phyloP scores from a whole-genome alignment of 129 eudicot species.

The Flaveria sonorensis region DNA sequence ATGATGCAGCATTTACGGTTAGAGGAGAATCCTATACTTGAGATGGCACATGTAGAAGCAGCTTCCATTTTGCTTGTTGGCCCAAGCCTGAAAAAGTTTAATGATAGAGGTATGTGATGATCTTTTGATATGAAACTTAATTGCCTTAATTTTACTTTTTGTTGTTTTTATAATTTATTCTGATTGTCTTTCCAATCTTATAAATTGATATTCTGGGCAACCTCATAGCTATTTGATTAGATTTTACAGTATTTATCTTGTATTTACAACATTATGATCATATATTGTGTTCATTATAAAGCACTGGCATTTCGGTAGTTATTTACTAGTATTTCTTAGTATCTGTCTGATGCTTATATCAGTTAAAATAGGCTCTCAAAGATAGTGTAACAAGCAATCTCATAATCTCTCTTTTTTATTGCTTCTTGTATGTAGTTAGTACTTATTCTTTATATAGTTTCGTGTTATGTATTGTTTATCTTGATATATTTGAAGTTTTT shows the following conservation, averaged over 20 bases:
- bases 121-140: slow-evolving; percentile 19
- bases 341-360: not conserved
- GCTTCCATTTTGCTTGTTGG: slow-evolving; percentile 96
- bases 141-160: not conserved
- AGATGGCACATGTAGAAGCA: slow-evolving; percentile 93
- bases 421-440: not conserved
- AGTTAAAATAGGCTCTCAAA: not conserved
- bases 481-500: not conserved
- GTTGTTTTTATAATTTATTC: not conserved
- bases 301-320: not conserved
- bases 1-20: slow-evolving; percentile 84
- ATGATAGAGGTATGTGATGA: slow-evolving; percentile 64
- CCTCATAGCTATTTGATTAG: no score
- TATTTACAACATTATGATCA: not conserved
- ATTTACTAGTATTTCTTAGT: not conserved
- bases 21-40: slow-evolving; percentile 97
- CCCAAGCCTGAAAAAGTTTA: slow-evolving; percentile 86
- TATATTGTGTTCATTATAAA: not conserved
- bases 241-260: not conserved
- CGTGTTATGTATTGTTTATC: not conserved
- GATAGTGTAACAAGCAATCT: not conserved
- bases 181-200: not conserved
- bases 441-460: not conserved
- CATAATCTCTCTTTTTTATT: not conserved
- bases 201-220: not conserved